Conservation (phyloP, 228 moss, liverwort and hornwort species). For the Sphagnum fallax region DNA sequence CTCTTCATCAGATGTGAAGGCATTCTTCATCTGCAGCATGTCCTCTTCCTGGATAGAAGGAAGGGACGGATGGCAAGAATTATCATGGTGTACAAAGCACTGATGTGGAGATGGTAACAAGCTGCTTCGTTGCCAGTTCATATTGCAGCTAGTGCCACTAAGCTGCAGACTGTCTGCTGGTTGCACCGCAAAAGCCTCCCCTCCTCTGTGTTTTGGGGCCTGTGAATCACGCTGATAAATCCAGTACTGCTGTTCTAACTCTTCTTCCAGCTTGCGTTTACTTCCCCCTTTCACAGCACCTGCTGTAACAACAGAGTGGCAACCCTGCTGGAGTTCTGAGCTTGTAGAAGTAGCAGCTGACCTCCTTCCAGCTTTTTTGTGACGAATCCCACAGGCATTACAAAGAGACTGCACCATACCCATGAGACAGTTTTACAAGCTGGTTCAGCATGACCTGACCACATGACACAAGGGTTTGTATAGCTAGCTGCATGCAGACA, state of each 20-base stretch:
- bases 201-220: constrained; percentile 17
- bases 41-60: constrained; percentile 15
- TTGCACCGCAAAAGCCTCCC: constrained; percentile 28
- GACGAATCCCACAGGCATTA: constrained; percentile 75
- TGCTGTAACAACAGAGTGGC: constrained; percentile 10
- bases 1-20: constrained; percentile 43
- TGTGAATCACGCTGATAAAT: constrained; percentile 7
- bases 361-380: constrained; percentile 64
- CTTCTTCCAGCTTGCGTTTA: constrained; percentile 26
- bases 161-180: constrained; percentile 17
- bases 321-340: constrained; percentile 13
- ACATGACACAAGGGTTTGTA: not conserved
- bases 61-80: constrained; percentile 5
- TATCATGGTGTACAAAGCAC: constrained; percentile 4
- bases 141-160: constrained; percentile 44
- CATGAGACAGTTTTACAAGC: not conserved
- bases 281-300: constrained; percentile 14
- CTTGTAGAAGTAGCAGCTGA: constrained; percentile 31
- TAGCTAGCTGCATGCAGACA: no score
- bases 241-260: constrained; percentile 36
- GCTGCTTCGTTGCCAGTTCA: constrained; percentile 29
- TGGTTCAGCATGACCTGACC: not conserved
- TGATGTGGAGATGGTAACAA: constrained; percentile 16
- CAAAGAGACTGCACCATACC: constrained; percentile 44
- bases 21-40: constrained; percentile 14